Conservation (phyloP, 306 rosid species). For the Heteromeles arbutifolia region DNA sequence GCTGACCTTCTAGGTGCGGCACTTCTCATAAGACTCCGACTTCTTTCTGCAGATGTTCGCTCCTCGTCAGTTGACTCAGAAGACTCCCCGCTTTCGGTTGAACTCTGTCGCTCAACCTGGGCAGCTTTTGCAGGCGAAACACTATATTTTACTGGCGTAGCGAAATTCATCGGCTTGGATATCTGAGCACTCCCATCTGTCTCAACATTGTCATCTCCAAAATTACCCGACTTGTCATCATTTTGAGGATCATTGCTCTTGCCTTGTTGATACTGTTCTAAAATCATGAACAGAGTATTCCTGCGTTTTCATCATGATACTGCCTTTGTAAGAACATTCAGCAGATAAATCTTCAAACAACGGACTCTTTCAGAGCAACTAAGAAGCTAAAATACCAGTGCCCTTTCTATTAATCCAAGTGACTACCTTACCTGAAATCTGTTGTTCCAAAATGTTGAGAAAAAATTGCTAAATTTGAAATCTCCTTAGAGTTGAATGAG, state of each 20-base stretch:
- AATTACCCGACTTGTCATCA: slow-evolving; percentile 33
- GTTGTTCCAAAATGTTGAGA: slow-evolving; percentile 56
- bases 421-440: slow-evolving; percentile 59
- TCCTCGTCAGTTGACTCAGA: slow-evolving; percentile 67
- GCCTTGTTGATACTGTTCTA: slow-evolving; percentile 41
- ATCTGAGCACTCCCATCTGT: slow-evolving; percentile 22
- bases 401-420: neutral
- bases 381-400: slow-evolving; percentile 1
- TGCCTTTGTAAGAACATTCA: slow-evolving; percentile 1
- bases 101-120: slow-evolving; percentile 64
- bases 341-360: slow-evolving; percentile 5
- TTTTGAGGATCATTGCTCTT: slow-evolving; percentile 20
- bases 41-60: slow-evolving; percentile 65
- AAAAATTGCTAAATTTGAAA: slow-evolving; percentile 36
- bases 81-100: slow-evolving; percentile 68
- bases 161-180: slow-evolving; percentile 36
- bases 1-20: slow-evolving; percentile 85
- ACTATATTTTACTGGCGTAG: slow-evolving; percentile 59
- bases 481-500: slow-evolving; percentile 42
- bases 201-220: slow-evolving; percentile 25
- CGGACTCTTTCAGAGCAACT: neutral
- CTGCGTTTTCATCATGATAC: slow-evolving; percentile 34
- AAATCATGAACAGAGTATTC: slow-evolving; percentile 43
- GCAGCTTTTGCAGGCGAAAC: slow-evolving; percentile 97
- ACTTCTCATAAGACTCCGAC: slow-evolving; percentile 67